Base-by-base conservation (phyloP, 2,329 filamentous ascomycete species). In the Nothomitra cinnamomea region DNA sequence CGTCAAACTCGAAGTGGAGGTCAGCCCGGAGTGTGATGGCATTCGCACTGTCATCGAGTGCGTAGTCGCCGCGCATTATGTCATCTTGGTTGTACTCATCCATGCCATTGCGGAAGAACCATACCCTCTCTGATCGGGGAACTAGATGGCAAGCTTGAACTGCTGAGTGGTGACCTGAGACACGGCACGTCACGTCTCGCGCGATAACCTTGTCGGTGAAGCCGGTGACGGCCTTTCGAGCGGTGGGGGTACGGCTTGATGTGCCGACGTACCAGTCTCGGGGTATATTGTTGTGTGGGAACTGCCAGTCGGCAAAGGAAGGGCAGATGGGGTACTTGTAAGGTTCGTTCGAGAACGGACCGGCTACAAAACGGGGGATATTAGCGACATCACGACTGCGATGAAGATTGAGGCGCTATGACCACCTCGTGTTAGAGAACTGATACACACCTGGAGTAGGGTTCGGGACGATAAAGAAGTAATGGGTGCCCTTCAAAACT, bases 251-350 rank as follows among this genome's bases (percentile, higher is more conserved):
- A 25, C 45, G 45, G 45, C n/a, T 21, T 21, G 45, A 35, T 13
- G 28, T 49, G 38, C 38, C 17, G 17, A 49, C 45, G 17, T 25
- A 25, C 45, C 45, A 49, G 45, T 49, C 45, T 13, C 22, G 28
- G 45, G 45, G 45, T n/a, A 49, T 3, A 25, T 25, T 35, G 5
- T 49, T 49, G 45, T 49, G 45, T 25, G 45, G 45, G 28, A 49
- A 49, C 22, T 25, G 22, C 45, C 45, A 49, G 45, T 49, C 45
- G 45, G 5, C 22, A 49, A 49, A 49, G 45, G 45, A 49, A 25
- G 28, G 45, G 28, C 28, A 25, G 45, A 49, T 49, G 15, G 45
- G 45, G 45, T 49, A 49, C 28, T n/a, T 25, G 28, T 49, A 49
- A 13, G 45, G 45, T 21, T 49, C 28, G 22, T 49, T 35, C 6